Evolutionary conservation across 169 alveolate species (phyloP).

Genomic region (Cystoisospora suis): DNA sequence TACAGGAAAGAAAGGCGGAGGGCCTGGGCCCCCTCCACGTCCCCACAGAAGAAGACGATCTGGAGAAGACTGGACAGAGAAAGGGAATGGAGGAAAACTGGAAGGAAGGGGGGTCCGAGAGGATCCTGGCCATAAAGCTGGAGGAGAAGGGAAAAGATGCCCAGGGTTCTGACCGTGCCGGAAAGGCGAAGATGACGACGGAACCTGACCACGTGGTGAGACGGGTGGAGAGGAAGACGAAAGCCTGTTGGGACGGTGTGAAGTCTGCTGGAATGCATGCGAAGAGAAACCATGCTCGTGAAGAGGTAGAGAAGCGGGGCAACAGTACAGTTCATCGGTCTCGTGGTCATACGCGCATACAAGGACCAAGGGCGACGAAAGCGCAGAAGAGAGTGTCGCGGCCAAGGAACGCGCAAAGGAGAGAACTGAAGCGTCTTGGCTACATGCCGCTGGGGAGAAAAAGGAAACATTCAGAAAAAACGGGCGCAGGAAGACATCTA

Average conservation of each 20-base stretch:
- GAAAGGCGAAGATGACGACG: too few relatives aligned
- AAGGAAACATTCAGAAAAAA: neutral
- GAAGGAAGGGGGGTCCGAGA: neutral
- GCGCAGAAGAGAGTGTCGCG: neutral
- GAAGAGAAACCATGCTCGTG: neutral
- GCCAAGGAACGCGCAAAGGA: slow-evolving; percentile 2
- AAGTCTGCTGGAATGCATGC: too few relatives aligned
- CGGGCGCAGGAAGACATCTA: too few relatives aligned
- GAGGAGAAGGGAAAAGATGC: too few relatives aligned
- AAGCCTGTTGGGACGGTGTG: too few relatives aligned
- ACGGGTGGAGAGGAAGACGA: too few relatives aligned
- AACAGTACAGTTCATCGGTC: slow-evolving; percentile 37
- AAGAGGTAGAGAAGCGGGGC: neutral
- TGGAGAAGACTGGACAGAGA: neutral
- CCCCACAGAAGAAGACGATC: neutral
- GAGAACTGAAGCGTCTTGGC: slow-evolving; percentile 3
- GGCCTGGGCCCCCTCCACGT: too few relatives aligned
- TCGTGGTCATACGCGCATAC: slow-evolving; percentile 17
- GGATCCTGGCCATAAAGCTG: too few relatives aligned
- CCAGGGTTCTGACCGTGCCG: too few relatives aligned
- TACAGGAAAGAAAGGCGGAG: too few relatives aligned
- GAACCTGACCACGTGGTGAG: too few relatives aligned
- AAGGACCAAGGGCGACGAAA: neutral
- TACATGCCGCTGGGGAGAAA: neutral
- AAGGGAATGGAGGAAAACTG: neutral